Evolutionary conservation across 2,329 filamentous ascomycete species (phyloP).

Genomic region (Chalaropsis ovoidea): DNA sequence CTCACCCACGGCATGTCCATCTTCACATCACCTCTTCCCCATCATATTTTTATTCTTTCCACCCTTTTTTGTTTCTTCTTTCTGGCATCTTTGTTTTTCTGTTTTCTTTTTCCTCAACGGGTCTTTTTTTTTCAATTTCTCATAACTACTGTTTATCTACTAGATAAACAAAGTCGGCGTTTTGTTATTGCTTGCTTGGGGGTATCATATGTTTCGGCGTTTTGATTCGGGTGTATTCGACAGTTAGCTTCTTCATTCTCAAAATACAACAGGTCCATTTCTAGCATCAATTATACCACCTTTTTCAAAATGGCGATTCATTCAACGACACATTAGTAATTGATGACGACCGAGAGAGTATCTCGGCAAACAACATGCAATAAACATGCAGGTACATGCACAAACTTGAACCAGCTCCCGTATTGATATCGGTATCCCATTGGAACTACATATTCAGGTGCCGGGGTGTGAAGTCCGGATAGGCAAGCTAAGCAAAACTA

Average conservation of each 20-base stretch:
- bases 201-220: not conserved
- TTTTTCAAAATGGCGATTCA: too few relatives aligned
- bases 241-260: not conserved
- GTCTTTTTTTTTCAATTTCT: not conserved
- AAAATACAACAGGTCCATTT: not conserved
- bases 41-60: not conserved
- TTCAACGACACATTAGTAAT: too few relatives aligned
- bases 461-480: too few relatives aligned
- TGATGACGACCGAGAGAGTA: too few relatives aligned
- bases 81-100: not conserved
- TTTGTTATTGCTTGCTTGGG: not conserved
- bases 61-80: not conserved
- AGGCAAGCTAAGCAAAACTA: too few relatives aligned
- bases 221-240: not conserved
- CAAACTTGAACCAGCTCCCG: too few relatives aligned
- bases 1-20: not conserved
- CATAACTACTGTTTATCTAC: not conserved
- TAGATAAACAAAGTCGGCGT: not conserved
- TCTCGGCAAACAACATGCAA: too few relatives aligned
- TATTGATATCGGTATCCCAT: too few relatives aligned
- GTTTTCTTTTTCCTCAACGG: not conserved
- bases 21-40: not conserved
- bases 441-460: too few relatives aligned
- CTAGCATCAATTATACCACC: not conserved
- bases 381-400: too few relatives aligned